These are phyloP conservation scores for Stachybotrys echinatus DNA, from an alignment of 2,329 filamentous ascomycete genomes.

Conservation along the genomic window DNA sequence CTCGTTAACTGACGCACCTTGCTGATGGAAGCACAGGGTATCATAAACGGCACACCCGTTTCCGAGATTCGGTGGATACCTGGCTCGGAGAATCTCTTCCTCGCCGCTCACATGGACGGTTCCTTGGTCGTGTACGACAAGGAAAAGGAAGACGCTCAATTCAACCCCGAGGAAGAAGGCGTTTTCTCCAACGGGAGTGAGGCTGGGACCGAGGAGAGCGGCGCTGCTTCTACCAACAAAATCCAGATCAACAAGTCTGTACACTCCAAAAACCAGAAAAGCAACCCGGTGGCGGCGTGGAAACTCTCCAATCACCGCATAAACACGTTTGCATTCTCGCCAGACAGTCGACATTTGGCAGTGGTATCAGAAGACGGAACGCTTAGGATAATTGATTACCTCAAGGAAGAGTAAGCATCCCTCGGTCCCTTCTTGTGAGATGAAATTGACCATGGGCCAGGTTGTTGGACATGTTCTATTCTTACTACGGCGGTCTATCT, in stretches of 20 bases:
- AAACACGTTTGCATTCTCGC: slow-evolving; percentile 88
- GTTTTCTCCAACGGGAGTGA: slow-evolving; percentile 62
- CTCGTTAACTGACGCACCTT: too few species aligned
- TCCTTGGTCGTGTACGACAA: slow-evolving; percentile 93
- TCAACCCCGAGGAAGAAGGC: slow-evolving; percentile 62
- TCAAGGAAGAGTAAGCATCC: slow-evolving; percentile 70
- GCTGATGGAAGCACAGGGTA: slow-evolving; percentile 48
- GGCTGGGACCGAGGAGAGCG: slow-evolving; percentile 28
- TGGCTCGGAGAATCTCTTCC: slow-evolving; percentile 85
- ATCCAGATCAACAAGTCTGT: slow-evolving; percentile 86
- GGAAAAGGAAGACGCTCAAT: slow-evolving; percentile 84
- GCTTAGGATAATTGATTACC: slow-evolving; percentile 83
- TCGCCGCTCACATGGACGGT: slow-evolving; percentile 89
- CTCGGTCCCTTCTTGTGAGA: not conserved
- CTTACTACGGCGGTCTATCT: slow-evolving; percentile 89
- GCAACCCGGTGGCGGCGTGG: slow-evolving; percentile 89
- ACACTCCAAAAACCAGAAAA: slow-evolving; percentile 87
- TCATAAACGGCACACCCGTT: slow-evolving; percentile 81
- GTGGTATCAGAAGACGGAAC: slow-evolving; percentile 90
- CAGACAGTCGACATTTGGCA: slow-evolving; percentile 80
- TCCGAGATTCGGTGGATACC: slow-evolving; percentile 91
- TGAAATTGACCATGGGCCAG: slow-evolving; percentile 37
- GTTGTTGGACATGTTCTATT: slow-evolving; percentile 79
- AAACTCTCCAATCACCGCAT: slow-evolving; percentile 87
- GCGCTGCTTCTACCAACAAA: slow-evolving; percentile 29